Base-by-base conservation (phyloP, 1,139 yeast species). In the Arxiozyma slooffiae region DNA sequence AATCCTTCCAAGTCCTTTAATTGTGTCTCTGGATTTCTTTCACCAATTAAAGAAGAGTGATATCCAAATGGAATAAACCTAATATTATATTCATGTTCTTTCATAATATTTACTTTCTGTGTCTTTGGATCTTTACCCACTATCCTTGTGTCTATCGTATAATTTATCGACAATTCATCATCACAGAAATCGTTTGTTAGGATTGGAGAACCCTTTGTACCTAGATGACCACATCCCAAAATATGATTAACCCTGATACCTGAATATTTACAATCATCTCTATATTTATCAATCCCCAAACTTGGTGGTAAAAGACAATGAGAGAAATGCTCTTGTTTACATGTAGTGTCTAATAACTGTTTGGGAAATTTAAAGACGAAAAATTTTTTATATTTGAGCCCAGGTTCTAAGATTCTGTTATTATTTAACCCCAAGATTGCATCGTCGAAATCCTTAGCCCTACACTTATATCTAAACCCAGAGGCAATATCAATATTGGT, bases 261-360 rank as follows among this genome's bases (percentile, higher is more conserved):
- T 64, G 57, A 74, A 49, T 64, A 63, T 41, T 57, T 60, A 0
- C 68, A 64, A 21, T 54, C 52, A 72, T 59, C 57, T 39, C 58
- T 58, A 24, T 77, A 70, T 26, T 66, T 64, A 60, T 80, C 83
- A 3, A 80, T 64, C 4, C 89, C 89, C 63, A 80, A 69, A 21
- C 85, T 75, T 11, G 89, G 88, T 0, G 89, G 89, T 6, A 83
- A 72, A 46, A 77, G 62, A 43, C 78, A 71, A 63, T 83, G 90
- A 1, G 78, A 69, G 36, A 75, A 67, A 22, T 76, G 67, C 41
- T 77, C 75, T 55, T 80, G 79, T 30, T 75, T 71, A 60, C 89
- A 82, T 1, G 74, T 68, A 37, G 74, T 75, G 58, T 82, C 90
- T 39, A 83, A 66, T 44, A 81, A 66, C 51, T 72, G 75, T 39